Conservation (phyloP, 768 basidiomycete genomes). For the Collybia sp. region DNA sequence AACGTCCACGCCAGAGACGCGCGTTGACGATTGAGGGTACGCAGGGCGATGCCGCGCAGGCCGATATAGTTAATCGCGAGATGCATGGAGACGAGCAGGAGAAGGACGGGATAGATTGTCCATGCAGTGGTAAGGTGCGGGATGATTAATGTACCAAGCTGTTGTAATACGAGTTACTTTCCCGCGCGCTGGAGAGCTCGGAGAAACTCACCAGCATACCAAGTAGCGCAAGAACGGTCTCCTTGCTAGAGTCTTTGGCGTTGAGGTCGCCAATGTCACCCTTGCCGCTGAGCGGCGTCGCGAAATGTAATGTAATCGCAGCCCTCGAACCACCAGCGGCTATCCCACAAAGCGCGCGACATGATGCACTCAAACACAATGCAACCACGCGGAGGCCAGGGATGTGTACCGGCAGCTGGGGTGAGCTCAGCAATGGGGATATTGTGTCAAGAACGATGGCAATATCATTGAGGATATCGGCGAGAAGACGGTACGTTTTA, state of each 20-base stretch:
- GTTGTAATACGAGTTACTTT: slow-evolving; percentile 1
- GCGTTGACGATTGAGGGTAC: slow-evolving; percentile 58
- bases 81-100: slow-evolving; percentile 48
- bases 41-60: slow-evolving; percentile 52
- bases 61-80: slow-evolving; percentile 56
- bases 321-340: slow-evolving; percentile 68
- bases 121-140: slow-evolving; percentile 44
- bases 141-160: slow-evolving; percentile 61
- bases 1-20: slow-evolving; percentile 45
- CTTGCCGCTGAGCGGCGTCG: slow-evolving; percentile 40
- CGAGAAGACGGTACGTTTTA: slow-evolving; percentile 63
- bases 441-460: slow-evolving; percentile 56
- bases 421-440: slow-evolving; percentile 46
- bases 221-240: slow-evolving; percentile 61
- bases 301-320: slow-evolving; percentile 63
- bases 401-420: slow-evolving; percentile 26
- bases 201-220: slow-evolving; percentile 55
- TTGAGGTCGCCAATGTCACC: slow-evolving; percentile 70
- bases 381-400: slow-evolving; percentile 39
- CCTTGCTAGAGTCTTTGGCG: slow-evolving; percentile 69
- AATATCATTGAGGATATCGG: slow-evolving; percentile 61
- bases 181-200: neutral
- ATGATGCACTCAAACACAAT: slow-evolving; percentile 54
- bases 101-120: slow-evolving; percentile 46
- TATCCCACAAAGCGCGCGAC: slow-evolving; percentile 58